Conservation (phyloP, 768 basidiomycete genomes). For the Xerocomellus amylosporus region DNA sequence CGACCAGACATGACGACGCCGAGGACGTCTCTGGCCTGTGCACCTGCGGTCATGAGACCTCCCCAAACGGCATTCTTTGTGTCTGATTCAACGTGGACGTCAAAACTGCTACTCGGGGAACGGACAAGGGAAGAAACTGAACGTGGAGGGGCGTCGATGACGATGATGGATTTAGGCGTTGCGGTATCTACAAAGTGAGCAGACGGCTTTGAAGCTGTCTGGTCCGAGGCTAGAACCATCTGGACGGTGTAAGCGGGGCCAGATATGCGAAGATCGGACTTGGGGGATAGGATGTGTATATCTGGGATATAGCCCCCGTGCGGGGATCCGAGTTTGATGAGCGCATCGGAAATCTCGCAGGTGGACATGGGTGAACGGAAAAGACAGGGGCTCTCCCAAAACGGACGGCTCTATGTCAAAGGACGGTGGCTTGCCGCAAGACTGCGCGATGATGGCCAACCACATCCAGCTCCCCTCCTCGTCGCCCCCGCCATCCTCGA, state of each 20-base stretch:
- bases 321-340: constrained; percentile 70
- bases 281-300: constrained; percentile 49
- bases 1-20: constrained; percentile 84
- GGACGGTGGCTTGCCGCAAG: not conserved
- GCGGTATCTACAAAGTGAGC: constrained; percentile 83
- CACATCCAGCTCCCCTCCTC: constrained; percentile 9
- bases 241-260: constrained; percentile 86
- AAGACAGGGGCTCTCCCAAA: constrained; percentile 8
- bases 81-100: constrained; percentile 39
- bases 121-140: constrained; percentile 25
- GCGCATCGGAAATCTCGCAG: constrained; percentile 87
- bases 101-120: not conserved
- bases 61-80: constrained; percentile 88
- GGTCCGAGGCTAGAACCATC: constrained; percentile 65
- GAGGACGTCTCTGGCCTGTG: constrained; percentile 61
- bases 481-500: constrained; percentile 9
- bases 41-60: constrained; percentile 87
- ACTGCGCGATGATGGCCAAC: constrained; percentile 12
- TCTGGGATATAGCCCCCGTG: constrained; percentile 84
- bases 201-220: constrained; percentile 52
- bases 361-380: constrained; percentile 42
- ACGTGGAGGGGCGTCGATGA: constrained; percentile 77
- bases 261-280: constrained; percentile 48
- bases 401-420: not conserved
- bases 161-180: constrained; percentile 59